Conservation (phyloP, 208 protist species). For the Leishmania lainsoni region DNA sequence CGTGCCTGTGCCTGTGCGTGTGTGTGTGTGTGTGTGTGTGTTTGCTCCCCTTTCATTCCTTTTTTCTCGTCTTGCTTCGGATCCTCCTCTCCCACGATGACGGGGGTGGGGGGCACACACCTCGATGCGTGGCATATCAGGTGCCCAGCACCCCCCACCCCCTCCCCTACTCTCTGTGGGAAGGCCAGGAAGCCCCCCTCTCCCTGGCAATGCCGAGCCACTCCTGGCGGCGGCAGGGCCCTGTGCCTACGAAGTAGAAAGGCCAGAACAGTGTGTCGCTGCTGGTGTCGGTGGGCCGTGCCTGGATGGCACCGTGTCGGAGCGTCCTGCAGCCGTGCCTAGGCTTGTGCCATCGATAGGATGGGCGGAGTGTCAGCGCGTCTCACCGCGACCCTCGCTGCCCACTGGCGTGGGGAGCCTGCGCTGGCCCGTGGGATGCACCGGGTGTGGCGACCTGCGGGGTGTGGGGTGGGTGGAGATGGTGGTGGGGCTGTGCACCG, state of each 20-base stretch:
- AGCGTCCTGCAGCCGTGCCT: background rate
- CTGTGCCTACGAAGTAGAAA: background rate
- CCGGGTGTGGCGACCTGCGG: background rate
- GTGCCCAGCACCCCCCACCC: background rate
- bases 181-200: background rate
- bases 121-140: background rate
- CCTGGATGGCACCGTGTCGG: background rate
- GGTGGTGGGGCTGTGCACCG: background rate
- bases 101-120: background rate
- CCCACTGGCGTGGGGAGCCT: background rate
- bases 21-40: background rate
- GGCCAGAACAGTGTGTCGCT: background rate
- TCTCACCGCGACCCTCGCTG: background rate
- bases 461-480: background rate
- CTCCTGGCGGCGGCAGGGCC: background rate
- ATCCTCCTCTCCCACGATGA: background rate
- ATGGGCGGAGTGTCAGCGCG: background rate
- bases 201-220: background rate
- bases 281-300: background rate
- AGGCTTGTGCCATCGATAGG: background rate
- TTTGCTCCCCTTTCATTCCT: background rate
- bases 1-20: background rate
- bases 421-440: background rate
- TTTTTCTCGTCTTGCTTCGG: background rate
- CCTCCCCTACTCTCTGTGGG: background rate